phyloP scores from a whole-genome alignment of 371 early-diverging fungal genomes.

The Mucor piriformis region DNA sequence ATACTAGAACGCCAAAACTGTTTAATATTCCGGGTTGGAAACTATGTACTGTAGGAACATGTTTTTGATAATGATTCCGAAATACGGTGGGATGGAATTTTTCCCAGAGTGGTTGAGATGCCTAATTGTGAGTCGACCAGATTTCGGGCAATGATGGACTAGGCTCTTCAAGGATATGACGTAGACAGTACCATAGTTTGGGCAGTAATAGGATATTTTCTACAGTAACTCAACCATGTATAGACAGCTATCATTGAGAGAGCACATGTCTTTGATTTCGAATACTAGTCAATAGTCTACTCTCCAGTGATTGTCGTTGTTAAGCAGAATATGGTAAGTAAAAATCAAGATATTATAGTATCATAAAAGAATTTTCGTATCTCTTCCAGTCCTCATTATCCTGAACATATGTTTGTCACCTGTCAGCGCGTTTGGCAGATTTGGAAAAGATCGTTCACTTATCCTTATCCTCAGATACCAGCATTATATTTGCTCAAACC shows the following conservation, averaged over 20 bases:
- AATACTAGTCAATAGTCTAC: neutral
- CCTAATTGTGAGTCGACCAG: neutral
- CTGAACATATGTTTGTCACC: too few relatives aligned
- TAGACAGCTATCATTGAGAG: neutral
- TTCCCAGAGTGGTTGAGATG: neutral
- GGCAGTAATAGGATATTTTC: neutral
- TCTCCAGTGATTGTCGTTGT: neutral
- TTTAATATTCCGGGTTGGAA: neutral
- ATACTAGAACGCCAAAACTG: neutral
- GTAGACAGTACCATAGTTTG: slow-evolving; percentile 1
- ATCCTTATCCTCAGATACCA: too few relatives aligned
- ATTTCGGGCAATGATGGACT: neutral
- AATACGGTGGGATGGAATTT: neutral
- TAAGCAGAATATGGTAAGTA: neutral
- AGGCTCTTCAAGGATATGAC: neutral
- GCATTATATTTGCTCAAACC: too few relatives aligned
- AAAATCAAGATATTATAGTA: slow-evolving; percentile 7
- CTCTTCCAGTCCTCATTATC: too few relatives aligned
- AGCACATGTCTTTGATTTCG: neutral
- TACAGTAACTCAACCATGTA: neutral
- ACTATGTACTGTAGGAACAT: neutral
- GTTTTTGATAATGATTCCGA: neutral
- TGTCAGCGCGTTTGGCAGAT: too few relatives aligned
- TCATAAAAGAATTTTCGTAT: neutral
- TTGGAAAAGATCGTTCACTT: too few relatives aligned